phyloP scores from a whole-genome alignment of 495 filamentous ascomycete genomes.

The Parathielavia hyrcaniae region DNA sequence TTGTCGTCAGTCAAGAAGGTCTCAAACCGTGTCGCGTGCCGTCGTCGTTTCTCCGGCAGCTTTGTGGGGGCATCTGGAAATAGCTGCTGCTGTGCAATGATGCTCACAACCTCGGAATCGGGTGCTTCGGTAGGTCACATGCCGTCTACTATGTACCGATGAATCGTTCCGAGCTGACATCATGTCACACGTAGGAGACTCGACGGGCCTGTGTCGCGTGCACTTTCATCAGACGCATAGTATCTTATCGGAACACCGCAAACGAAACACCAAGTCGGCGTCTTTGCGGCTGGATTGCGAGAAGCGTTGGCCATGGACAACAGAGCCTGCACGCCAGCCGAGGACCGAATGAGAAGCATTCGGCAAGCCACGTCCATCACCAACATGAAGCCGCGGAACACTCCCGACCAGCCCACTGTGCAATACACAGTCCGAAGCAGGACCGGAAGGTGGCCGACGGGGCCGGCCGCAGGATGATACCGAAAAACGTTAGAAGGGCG shows the following conservation, averaged over 20 bases:
- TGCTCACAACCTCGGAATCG: neutral
- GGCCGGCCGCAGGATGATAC: neutral
- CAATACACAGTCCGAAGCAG: neutral
- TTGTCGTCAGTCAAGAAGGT: constrained; percentile 5
- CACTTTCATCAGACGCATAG: neutral
- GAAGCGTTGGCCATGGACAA: neutral
- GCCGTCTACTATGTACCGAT: neutral
- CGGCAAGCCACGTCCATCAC: neutral
- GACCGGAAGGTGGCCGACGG: constrained; percentile 2
- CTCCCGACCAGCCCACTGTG: neutral
- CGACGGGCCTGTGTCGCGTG: too few species aligned
- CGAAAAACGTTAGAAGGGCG: neutral
- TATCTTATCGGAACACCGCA: neutral
- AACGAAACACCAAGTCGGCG: neutral
- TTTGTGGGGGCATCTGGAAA: constrained; percentile 18
- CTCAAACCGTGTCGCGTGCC: constrained; percentile 9
- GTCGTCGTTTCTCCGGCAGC: constrained; percentile 21
- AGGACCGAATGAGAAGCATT: neutral
- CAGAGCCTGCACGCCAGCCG: neutral
- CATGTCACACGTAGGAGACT: neutral
- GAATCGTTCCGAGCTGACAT: constrained; percentile 6
- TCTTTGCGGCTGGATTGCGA: neutral
- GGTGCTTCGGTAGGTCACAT: neutral
- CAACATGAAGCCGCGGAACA: neutral
- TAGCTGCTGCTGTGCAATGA: constrained; percentile 27